Conservation (phyloP, 225 moss, liverwort and hornwort species). For the Physcomitrium patens region DNA sequence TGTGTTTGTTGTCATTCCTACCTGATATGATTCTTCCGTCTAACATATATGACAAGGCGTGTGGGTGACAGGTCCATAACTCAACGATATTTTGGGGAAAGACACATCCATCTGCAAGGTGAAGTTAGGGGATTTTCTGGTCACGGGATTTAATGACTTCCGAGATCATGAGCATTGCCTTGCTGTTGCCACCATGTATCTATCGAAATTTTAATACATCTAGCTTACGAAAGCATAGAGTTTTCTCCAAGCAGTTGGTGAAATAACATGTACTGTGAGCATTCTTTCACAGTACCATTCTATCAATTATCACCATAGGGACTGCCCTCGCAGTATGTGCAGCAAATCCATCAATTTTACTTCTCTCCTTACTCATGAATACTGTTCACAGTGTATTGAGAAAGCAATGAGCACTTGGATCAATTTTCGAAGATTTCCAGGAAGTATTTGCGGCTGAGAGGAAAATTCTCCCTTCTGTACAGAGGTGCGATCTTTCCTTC, state of each 20-base stretch:
- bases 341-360: too few species aligned
- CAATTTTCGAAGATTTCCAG: too few species aligned
- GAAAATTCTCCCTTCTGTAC: too few species aligned
- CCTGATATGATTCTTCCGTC: not conserved
- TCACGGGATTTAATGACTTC: conserved; percentile 28
- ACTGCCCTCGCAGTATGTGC: not conserved
- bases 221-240: not conserved
- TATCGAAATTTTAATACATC: not conserved
- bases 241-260: not conserved
- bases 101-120: not conserved
- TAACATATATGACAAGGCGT: not conserved
- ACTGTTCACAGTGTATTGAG: too few species aligned
- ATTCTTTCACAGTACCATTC: not conserved
- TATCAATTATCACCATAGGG: not conserved
- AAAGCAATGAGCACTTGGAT: too few species aligned
- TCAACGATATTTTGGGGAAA: not conserved
- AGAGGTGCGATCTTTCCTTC: too few species aligned
- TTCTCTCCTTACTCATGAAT: too few species aligned
- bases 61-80: conserved; percentile 3
- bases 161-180: conserved; percentile 36
- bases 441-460: too few species aligned
- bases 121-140: conserved; percentile 18
- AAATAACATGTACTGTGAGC: not conserved
- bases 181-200: conserved; percentile 30
- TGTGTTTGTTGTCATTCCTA: not conserved